A percentile compares a stretch with the other conserved stretches of the same genome.
Conservation (phyloP, 768 basidiomycete genomes). For the Tulasnella sp. region DNA sequence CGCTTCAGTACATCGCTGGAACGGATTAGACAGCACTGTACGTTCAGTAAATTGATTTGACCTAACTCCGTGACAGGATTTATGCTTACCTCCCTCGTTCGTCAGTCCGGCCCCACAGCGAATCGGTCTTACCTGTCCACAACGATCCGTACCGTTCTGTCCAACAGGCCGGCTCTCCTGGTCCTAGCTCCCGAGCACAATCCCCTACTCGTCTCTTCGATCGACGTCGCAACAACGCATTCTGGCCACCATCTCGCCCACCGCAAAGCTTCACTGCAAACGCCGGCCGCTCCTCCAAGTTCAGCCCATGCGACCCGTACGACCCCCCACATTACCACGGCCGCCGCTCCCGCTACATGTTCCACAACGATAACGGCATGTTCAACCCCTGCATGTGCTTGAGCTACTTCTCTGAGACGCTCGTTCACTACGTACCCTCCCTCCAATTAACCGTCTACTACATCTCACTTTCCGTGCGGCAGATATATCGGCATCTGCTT, state of each 20-base stretch:
- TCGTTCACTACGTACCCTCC: not conserved
- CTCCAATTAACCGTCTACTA: not conserved
- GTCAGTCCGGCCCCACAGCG: not conserved
- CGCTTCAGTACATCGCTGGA: slow-evolving; percentile 11
- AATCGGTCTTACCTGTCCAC: slow-evolving; percentile 4
- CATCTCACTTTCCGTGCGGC: slow-evolving; percentile 25
- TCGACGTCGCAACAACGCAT: slow-evolving; percentile 7
- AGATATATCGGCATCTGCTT: slow-evolving; percentile 37
- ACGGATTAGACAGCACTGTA: slow-evolving; percentile 10
- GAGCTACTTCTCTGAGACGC: not conserved
- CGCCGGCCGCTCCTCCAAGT: not conserved
- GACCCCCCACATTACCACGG: not conserved
- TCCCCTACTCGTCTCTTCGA: slow-evolving; percentile 1
- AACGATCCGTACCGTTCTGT: not conserved
- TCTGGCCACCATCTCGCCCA: not conserved
- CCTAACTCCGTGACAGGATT: not conserved
- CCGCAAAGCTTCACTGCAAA: not conserved
- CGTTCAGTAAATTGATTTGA: not conserved
- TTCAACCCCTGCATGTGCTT: not conserved
- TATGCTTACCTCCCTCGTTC: not conserved
- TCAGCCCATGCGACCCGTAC: slow-evolving; percentile 12
- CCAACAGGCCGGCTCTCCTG: not conserved
- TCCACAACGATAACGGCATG: not conserved
- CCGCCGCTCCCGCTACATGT: not conserved
- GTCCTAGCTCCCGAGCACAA: not conserved